phyloP scores from a whole-genome alignment of 169 alveolate genomes.

The Plasmodium sp. region DNA sequence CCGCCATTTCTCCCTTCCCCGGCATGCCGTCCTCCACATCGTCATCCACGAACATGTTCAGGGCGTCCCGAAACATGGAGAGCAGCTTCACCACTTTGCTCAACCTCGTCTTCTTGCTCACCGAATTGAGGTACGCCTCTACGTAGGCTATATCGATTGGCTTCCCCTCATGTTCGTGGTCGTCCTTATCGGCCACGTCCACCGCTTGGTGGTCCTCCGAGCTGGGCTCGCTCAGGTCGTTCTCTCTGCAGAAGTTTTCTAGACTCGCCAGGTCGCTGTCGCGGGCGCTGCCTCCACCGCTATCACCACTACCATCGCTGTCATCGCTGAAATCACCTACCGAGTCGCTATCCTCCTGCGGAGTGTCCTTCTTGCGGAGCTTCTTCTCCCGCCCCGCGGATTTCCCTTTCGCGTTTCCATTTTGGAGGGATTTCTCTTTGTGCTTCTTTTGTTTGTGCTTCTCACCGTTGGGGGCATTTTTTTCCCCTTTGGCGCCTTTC shows the following conservation, averaged over 20 bases:
- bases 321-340: background rate
- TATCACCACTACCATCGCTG: background rate
- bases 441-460: background rate
- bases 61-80: slow-evolving; percentile 36
- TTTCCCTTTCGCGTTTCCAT: background rate
- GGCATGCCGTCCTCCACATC: slow-evolving; percentile 14
- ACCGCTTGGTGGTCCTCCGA: slow-evolving; percentile 17
- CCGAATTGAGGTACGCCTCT: background rate
- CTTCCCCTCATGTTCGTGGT: background rate
- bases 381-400: background rate
- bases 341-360: background rate
- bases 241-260: slow-evolving; percentile 23
- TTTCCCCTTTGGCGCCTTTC: background rate
- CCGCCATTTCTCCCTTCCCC: background rate
- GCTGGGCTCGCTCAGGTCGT: slow-evolving; percentile 3
- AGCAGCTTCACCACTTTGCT: slow-evolving; percentile 34
- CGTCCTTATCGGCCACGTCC: slow-evolving; percentile 1
- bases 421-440: background rate
- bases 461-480: background rate
- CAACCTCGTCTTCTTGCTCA: slow-evolving; percentile 20
- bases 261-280: background rate
- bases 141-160: slow-evolving; percentile 10
- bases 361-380: background rate
- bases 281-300: background rate
- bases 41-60: slow-evolving; percentile 21